These are phyloP conservation scores for Penicillium coffeae DNA, from an alignment of 495 filamentous ascomycete species.

Conservation along the genomic window DNA sequence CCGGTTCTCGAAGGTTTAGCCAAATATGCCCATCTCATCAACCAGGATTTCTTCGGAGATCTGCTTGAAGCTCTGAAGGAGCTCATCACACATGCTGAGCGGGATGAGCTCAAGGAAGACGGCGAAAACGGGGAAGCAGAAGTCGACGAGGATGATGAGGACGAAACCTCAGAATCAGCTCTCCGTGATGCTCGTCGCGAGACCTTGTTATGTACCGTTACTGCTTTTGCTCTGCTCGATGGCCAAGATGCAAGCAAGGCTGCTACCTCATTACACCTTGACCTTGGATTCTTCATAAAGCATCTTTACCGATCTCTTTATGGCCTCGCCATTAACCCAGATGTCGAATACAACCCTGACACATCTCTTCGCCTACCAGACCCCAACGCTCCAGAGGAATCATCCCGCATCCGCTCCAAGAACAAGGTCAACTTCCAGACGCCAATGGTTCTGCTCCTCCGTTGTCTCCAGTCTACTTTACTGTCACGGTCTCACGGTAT, in stretches of 20 bases:
- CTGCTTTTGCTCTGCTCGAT: conserved; percentile 87
- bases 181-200: conserved; percentile 71
- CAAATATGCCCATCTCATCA: conserved; percentile 91
- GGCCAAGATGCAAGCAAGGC: conserved; percentile 75
- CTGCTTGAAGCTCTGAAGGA: conserved; percentile 91
- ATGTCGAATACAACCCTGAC: conserved; percentile 73
- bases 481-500: conserved; percentile 46
- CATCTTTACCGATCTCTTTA: conserved; percentile 85
- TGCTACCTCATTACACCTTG: conserved; percentile 68
- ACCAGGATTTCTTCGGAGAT: conserved; percentile 97
- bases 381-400: conserved; percentile 48
- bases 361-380: conserved; percentile 79
- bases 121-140: conserved; percentile 36
- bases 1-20: conserved; percentile 89
- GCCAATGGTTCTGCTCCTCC: conserved; percentile 82
- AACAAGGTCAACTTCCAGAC: conserved; percentile 91
- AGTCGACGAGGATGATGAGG: conserved; percentile 36
- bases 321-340: conserved; percentile 70
- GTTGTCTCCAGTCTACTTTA: conserved; percentile 74
- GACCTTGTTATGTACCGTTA: conserved; percentile 89
- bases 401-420: conserved; percentile 20
- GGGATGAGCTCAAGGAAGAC: conserved; percentile 43
- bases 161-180: conserved; percentile 20
- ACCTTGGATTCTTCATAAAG: conserved; percentile 89
- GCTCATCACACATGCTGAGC: conserved; percentile 68